These are phyloP conservation scores for Ascochyta koolunga DNA, from an alignment of 2,329 filamentous ascomycete genomes.

Conservation along the genomic window DNA sequence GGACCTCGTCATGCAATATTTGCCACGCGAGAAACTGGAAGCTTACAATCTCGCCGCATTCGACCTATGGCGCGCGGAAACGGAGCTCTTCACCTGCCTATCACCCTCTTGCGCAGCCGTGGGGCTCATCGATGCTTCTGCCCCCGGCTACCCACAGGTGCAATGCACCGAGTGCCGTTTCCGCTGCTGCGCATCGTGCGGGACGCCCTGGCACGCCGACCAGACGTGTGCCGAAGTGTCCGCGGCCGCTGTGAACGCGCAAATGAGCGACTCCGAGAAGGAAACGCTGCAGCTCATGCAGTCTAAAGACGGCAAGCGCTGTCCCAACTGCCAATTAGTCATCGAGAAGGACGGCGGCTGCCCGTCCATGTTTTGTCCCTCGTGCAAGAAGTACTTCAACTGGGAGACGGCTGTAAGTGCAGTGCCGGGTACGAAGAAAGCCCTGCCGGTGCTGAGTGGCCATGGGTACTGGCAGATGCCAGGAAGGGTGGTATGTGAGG, in stretches of 20 bases:
- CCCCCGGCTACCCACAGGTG: slow-evolving; percentile 36
- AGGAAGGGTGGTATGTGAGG: slow-evolving; percentile 2
- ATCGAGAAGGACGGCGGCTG: slow-evolving; percentile 42
- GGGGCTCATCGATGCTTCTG: slow-evolving; percentile 22
- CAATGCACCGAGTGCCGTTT: slow-evolving; percentile 25
- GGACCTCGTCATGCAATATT: slow-evolving; percentile 25
- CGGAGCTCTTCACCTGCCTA: slow-evolving; percentile 23
- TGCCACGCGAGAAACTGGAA: slow-evolving; percentile 26
- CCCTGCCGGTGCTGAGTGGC: background rate
- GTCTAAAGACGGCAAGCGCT: slow-evolving; percentile 32
- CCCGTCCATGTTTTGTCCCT: slow-evolving; percentile 30
- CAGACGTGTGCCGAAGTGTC: slow-evolving; percentile 32
- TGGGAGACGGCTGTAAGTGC: slow-evolving; percentile 34
- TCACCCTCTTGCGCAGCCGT: slow-evolving; percentile 18
- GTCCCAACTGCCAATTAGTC: slow-evolving; percentile 39
- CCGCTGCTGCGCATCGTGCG: slow-evolving; percentile 31
- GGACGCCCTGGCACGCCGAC: slow-evolving; percentile 31
- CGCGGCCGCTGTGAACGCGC: slow-evolving; percentile 22
- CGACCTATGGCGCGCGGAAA: slow-evolving; percentile 25
- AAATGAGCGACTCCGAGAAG: slow-evolving; percentile 32
- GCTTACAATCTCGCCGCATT: slow-evolving; percentile 36
- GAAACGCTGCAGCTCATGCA: slow-evolving; percentile 32
- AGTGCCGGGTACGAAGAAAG: slow-evolving; percentile 27
- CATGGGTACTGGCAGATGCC: slow-evolving; percentile 1
- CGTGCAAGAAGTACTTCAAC: slow-evolving; percentile 35